Percentiles rank a stretch among this genome's conserved stretches.
These are phyloP conservation scores for Coemansia furcata DNA, from an alignment of 192 early-diverging fungal species.

Conservation along the genomic window DNA sequence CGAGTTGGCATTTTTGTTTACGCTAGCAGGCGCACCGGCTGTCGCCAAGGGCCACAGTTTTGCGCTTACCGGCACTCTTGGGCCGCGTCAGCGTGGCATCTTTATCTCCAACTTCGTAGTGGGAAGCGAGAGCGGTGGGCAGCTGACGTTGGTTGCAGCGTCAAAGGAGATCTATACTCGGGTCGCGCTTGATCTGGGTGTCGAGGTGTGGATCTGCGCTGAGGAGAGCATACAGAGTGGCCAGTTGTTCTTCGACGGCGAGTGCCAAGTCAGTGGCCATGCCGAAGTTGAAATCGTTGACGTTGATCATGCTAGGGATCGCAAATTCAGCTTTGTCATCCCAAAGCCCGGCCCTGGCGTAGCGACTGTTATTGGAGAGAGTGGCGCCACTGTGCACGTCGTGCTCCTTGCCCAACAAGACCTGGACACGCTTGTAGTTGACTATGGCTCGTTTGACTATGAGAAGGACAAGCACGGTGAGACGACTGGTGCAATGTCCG, in stretches of 20 bases:
- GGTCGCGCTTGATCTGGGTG: constrained; percentile 9
- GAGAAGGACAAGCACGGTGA: background rate
- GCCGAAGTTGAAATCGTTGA: constrained; percentile 44
- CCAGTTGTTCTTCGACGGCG: constrained; percentile 42
- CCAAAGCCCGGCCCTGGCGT: constrained; percentile 37
- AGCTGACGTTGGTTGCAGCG: constrained; percentile 25
- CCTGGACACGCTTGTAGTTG: constrained; percentile 36
- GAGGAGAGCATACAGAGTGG: constrained; percentile 42
- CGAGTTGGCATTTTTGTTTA: constrained; percentile 39
- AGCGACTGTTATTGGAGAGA: constrained; percentile 1
- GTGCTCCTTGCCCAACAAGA: constrained; percentile 25
- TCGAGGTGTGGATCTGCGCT: constrained; percentile 47
- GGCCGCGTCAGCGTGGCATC: constrained; percentile 41
- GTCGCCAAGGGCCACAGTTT: constrained; percentile 29
- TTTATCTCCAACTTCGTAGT: constrained; percentile 44
- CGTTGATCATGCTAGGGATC: constrained; percentile 39
- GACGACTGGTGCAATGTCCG: background rate
- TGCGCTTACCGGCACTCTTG: constrained; percentile 46
- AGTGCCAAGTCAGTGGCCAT: constrained; percentile 40
- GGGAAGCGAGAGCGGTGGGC: background rate
- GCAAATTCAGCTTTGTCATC: constrained; percentile 48
- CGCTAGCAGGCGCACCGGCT: constrained; percentile 36
- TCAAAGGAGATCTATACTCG: constrained; percentile 50
- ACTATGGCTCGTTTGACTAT: constrained; percentile 14
- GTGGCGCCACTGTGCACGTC: constrained; percentile 16